phyloP scores from a whole-genome alignment of 768 basidiomycete genomes.

The Phaeolepiota aurea region DNA sequence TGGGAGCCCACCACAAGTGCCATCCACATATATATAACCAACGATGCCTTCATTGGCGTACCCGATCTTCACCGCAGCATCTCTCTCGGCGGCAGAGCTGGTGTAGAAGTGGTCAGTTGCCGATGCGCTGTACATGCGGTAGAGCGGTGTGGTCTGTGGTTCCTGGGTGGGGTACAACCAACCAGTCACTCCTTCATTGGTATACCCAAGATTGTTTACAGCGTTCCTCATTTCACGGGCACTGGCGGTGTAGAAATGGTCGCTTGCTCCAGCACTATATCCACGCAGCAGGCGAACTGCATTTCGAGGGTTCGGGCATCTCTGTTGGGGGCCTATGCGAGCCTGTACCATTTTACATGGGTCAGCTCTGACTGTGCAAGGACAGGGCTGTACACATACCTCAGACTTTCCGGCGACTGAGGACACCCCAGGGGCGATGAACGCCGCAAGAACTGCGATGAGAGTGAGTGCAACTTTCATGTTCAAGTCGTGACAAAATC shows the following conservation, averaged over 20 bases:
- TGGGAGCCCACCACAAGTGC: slow-evolving; percentile 6
- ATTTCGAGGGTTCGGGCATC: neutral
- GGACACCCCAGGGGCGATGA: no score
- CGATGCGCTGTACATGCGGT: slow-evolving; percentile 9
- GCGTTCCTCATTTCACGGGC: neutral
- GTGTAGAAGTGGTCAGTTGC: slow-evolving; percentile 16
- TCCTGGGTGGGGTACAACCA: neutral
- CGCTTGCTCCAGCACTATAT: neutral
- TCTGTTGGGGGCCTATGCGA: neutral
- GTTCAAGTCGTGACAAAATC: no score
- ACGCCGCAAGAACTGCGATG: no score
- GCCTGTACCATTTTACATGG: no score
- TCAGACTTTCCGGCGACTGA: no score
- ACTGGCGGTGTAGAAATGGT: neutral
- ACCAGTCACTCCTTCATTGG: neutral
- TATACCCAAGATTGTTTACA: neutral
- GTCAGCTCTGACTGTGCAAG: no score
- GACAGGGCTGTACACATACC: no score
- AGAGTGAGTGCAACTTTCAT: no score
- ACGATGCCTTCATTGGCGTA: slow-evolving; percentile 10
- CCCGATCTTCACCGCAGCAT: slow-evolving; percentile 6
- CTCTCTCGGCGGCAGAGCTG: slow-evolving; percentile 8
- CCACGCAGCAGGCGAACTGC: neutral
- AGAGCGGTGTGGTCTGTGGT: slow-evolving; percentile 10
- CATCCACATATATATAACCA: slow-evolving; percentile 9